Base-by-base conservation (phyloP, 768 basidiomycete genomes). In the Amanita polypyramis region DNA sequence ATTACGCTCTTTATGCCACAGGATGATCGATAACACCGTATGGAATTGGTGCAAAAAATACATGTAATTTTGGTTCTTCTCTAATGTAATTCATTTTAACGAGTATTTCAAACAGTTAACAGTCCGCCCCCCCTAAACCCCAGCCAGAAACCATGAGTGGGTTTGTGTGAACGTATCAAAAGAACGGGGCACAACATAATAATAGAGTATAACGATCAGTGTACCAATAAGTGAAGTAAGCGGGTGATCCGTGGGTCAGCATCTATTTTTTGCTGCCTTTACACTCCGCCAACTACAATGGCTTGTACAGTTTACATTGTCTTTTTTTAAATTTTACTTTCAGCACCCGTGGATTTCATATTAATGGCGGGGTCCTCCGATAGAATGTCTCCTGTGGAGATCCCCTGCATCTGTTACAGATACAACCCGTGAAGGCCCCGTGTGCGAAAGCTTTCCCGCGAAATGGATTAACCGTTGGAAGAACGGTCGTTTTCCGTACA, bases 391-490 rank as follows among this genome's bases (percentile, higher is more conserved):
- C 46, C 78, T 65, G 20, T 67, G 69, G 34, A 78, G 58, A 19
- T 65, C 68, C 49, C 64, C 65, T 25, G 63, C 61, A 46, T 60
- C 55, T 17, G 60, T 55, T 43, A 57, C 60, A 21, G 68, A 61
- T 1, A 70, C 65, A 2, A 58, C 65, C 51, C 62, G 64, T 43
- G 66, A 59, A 5, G 72, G 69, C 6, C 65, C 65, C 5, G 61
- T 52, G 34, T 66, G 64, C 2, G 71, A 69, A 46, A 77, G 67
- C 57, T 71, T 73, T 29, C 68, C 67, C 32, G 71, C 69, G 49
- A 77, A 69, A 43, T 66, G 68, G 54, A 82, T 75, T 7, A 85
- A 60, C 45, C 82, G 73, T 58, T 75, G 74, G 58, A 84, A 75
- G 54, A 85, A 76, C 29, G 76, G 75, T 52, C 75, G 79, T 65